Evolutionary conservation across 257 asterid species (phyloP).

Genomic region (Marsdenia floribunda): DNA sequence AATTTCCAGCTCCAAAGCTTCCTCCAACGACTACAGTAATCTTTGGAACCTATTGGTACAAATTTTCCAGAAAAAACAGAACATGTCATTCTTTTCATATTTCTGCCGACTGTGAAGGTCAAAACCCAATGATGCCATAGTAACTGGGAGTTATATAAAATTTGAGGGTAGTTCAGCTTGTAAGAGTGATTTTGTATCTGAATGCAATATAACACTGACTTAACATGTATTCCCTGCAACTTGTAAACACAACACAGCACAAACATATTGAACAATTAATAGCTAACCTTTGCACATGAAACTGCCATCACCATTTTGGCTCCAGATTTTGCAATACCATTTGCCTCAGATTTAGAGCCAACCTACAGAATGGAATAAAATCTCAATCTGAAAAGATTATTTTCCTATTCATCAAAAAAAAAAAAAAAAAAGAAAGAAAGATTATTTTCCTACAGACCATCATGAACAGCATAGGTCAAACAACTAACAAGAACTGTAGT

Average conservation of each 20-base stretch:
- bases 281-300: constrained; percentile 90
- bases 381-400: not conserved
- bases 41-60: constrained; percentile 69
- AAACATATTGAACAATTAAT: not conserved
- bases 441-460: not conserved
- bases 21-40: constrained; percentile 85
- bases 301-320: constrained; percentile 99
- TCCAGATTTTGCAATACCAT: constrained; percentile 96
- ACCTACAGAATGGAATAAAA: constrained; percentile 45
- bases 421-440: too few species aligned
- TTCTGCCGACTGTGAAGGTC: not conserved
- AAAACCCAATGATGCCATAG: not conserved
- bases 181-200: not conserved
- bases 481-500: too few species aligned
- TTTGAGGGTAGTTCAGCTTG: not conserved
- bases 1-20: constrained; percentile 98
- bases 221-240: not conserved
- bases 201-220: not conserved
- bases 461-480: not conserved
- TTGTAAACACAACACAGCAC: not conserved
- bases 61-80: constrained; percentile 16
- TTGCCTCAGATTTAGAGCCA: constrained; percentile 97
- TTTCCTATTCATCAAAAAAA: too few species aligned
- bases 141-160: not conserved
- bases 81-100: not conserved